phyloP scores from a whole-genome alignment of 106 monocot species.

The Cymbidium sinense region DNA sequence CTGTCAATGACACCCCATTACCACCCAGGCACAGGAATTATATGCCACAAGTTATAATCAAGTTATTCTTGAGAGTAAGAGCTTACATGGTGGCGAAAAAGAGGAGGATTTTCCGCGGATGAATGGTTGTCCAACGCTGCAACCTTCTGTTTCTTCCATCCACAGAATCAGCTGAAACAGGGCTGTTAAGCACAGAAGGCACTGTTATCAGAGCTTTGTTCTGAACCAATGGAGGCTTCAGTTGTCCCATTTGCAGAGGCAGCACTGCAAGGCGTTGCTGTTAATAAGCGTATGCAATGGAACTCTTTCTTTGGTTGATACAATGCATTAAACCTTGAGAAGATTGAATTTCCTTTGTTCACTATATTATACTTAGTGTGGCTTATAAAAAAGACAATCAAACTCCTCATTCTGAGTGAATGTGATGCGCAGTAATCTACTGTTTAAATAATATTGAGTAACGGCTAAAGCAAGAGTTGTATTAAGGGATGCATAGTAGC shows the following conservation, averaged over 20 bases:
- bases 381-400: neutral
- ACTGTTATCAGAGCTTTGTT: constrained; percentile 39
- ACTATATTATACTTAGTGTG: no score
- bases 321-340: no score
- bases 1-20: neutral
- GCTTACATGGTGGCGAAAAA: constrained; percentile 89
- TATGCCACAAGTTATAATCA: neutral
- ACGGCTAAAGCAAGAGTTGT: neutral
- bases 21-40: neutral
- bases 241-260: constrained; percentile 47
- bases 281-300: neutral
- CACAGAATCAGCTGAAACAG: constrained; percentile 30
- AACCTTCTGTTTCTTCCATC: constrained; percentile 64
- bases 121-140: constrained; percentile 36
- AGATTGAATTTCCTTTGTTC: no score
- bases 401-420: neutral
- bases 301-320: no score
- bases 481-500: neutral
- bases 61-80: neutral
- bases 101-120: constrained; percentile 85
- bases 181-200: constrained; percentile 27
- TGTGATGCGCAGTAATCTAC: neutral
- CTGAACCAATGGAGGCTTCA: constrained; percentile 52
- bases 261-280: constrained; percentile 25
- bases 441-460: neutral